phyloP scores from a whole-genome alignment of 306 rosid genomes.

The Cicer bijugum region DNA sequence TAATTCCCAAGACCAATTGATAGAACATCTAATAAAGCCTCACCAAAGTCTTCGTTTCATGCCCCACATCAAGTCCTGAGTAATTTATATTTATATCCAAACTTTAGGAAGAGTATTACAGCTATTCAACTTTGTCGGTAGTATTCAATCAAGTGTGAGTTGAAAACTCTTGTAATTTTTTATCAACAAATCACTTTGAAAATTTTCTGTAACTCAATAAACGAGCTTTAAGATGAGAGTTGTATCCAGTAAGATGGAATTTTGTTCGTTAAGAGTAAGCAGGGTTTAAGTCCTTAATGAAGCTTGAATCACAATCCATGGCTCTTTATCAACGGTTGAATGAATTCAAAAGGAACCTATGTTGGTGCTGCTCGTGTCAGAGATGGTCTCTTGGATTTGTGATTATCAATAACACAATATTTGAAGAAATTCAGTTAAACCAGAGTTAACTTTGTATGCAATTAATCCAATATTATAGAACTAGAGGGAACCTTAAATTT shows the following conservation, averaged over 20 bases:
- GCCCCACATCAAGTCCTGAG: neutral
- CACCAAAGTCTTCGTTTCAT: neutral
- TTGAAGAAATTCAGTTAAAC: constrained; percentile 7
- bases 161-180: neutral
- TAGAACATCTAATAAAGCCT: neutral
- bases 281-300: neutral
- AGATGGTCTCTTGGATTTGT: neutral
- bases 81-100: neutral
- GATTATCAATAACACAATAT: neutral
- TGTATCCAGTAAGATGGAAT: neutral
- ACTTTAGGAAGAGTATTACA: neutral
- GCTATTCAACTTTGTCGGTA: neutral
- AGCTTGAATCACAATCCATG: neutral
- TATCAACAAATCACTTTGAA: neutral
- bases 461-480: neutral
- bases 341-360: neutral
- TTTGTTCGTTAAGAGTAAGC: neutral
- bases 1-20: neutral
- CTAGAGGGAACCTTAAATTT: neutral
- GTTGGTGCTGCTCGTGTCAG: neutral
- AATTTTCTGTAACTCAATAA: neutral
- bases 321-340: neutral
- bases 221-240: neutral
- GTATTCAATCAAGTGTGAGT: neutral
- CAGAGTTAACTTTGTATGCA: neutral